phyloP scores from a whole-genome alignment of 805 yeast genomes.

The Naumovozyma castellii region DNA sequence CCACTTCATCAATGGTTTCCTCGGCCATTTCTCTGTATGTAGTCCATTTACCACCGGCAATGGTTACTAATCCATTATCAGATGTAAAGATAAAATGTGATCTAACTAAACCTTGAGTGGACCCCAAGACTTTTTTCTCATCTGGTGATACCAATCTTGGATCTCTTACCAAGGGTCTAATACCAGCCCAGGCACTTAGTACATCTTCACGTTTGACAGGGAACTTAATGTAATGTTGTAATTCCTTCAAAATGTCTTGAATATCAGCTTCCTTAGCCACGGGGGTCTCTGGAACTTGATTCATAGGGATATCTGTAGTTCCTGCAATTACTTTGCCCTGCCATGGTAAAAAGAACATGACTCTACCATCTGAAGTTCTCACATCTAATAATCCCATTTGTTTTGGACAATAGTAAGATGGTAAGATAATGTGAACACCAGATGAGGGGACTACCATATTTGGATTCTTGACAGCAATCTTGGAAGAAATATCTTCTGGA shows the following conservation, averaged over 20 bases:
- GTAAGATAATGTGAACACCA: constrained; percentile 87
- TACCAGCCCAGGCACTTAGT: constrained; percentile 93
- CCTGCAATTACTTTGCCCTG: constrained; percentile 95
- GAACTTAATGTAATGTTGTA: constrained; percentile 82
- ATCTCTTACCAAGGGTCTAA: constrained; percentile 87
- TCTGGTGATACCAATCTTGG: constrained; percentile 35
- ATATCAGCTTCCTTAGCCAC: constrained; percentile 83
- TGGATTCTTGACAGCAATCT: constrained; percentile 36
- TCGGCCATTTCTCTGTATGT: constrained; percentile 97
- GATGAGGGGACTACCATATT: constrained; percentile 88
- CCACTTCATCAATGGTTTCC: constrained; percentile 74
- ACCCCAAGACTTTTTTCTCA: constrained; percentile 36
- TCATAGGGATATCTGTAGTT: constrained; percentile 86
- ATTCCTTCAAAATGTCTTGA: constrained; percentile 74
- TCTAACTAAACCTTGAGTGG: constrained; percentile 86
- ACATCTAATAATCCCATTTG: constrained; percentile 87
- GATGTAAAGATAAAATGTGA: constrained; percentile 72
- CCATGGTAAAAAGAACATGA: constrained; percentile 96
- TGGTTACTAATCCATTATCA: constrained; percentile 69
- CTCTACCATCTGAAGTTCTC: constrained; percentile 88
- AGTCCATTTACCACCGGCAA: constrained; percentile 98
- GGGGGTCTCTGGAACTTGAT: constrained; percentile 62
- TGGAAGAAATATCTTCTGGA: constrained; percentile 14
- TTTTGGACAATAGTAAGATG: constrained; percentile 84
- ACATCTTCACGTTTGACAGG: constrained; percentile 87